These are phyloP conservation scores for Kuraishia ogatae DNA, from an alignment of 805 yeast genomes.

Conservation along the genomic window DNA sequence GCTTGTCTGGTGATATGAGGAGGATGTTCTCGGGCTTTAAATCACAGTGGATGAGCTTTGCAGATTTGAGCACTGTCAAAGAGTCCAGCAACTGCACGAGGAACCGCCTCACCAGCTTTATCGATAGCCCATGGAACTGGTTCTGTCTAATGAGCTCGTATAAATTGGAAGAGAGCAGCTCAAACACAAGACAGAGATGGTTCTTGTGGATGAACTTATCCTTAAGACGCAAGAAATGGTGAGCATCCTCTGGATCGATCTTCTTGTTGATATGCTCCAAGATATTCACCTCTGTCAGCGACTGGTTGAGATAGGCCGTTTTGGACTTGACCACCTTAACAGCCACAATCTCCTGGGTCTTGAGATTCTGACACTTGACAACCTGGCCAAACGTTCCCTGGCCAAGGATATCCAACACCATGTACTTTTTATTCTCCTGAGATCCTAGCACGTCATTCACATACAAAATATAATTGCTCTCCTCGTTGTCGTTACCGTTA, in stretches of 20 bases:
- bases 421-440: constrained; percentile 76
- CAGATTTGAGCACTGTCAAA: constrained; percentile 68
- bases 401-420: constrained; percentile 86
- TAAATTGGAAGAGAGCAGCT: constrained; percentile 75
- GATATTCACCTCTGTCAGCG: constrained; percentile 81
- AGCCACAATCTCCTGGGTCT: constrained; percentile 82
- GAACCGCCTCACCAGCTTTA: constrained; percentile 69
- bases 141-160: constrained; percentile 90
- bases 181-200: constrained; percentile 90
- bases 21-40: constrained; percentile 93
- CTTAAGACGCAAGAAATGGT: constrained; percentile 66
- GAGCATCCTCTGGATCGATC: constrained; percentile 61
- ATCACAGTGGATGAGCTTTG: constrained; percentile 90
- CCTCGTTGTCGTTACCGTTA: constrained; percentile 81
- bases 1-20: constrained; percentile 69
- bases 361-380: constrained; percentile 75
- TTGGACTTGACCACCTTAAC: constrained; percentile 90
- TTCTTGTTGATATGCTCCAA: constrained; percentile 72
- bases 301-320: constrained; percentile 86
- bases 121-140: constrained; percentile 83
- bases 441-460: constrained; percentile 90
- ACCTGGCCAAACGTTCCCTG: constrained; percentile 99
- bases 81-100: constrained; percentile 79
- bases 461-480: constrained; percentile 83
- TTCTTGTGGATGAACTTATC: constrained; percentile 90